phyloP scores from a whole-genome alignment of 2,329 filamentous ascomycete species.

The Microascus cirrosus region DNA sequence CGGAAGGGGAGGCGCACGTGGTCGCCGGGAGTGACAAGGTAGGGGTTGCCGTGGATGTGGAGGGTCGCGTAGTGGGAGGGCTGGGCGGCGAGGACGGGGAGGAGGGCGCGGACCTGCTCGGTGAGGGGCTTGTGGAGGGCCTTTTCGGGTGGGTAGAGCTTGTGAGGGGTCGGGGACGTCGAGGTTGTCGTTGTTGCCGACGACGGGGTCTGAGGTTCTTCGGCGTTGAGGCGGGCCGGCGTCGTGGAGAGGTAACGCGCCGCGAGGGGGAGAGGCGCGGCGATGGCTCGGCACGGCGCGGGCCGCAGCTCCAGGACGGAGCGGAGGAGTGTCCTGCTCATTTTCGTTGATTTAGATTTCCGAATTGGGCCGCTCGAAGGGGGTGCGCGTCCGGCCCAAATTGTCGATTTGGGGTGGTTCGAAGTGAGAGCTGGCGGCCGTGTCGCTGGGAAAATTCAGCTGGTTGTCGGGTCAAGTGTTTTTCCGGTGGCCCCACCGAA shows the following conservation, averaged over 20 bases:
- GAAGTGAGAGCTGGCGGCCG: neutral
- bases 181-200: constrained; percentile 13
- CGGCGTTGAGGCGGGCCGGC: constrained; percentile 24
- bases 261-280: constrained; percentile 24
- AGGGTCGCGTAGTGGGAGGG: constrained; percentile 67
- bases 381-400: neutral
- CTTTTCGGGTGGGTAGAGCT: constrained; percentile 20
- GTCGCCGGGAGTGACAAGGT: constrained; percentile 70
- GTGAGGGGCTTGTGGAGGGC: constrained; percentile 16
- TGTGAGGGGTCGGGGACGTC: constrained; percentile 13
- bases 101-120: constrained; percentile 45
- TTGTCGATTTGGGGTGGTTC: neutral
- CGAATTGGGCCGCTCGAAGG: neutral
- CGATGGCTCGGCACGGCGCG: constrained; percentile 13
- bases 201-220: neutral
- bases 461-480: neutral
- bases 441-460: neutral
- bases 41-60: constrained; percentile 69
- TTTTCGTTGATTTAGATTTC: constrained; percentile 13
- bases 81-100: constrained; percentile 63
- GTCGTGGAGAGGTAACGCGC: constrained; percentile 38
- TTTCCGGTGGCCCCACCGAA: neutral
- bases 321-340: constrained; percentile 52
- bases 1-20: constrained; percentile 66
- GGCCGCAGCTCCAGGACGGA: constrained; percentile 50